phyloP scores from a whole-genome alignment of 2,329 filamentous ascomycete species.

The Stagonosporopsis chrysanthemi region DNA sequence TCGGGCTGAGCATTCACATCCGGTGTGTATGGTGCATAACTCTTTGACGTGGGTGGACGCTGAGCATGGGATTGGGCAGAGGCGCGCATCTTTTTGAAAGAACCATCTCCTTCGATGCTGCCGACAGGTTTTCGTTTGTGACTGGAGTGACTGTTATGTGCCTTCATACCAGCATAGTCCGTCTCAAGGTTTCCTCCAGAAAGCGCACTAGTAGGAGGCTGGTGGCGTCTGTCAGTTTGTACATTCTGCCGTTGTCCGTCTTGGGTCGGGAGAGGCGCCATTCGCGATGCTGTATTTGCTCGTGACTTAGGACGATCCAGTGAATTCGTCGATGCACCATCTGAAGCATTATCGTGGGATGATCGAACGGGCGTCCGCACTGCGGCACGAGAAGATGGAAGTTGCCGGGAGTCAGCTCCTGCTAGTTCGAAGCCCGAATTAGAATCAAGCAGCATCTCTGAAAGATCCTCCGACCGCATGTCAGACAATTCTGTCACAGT shows the following conservation, averaged over 20 bases:
- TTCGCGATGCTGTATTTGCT: slow-evolving; percentile 44
- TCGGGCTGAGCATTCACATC: not conserved
- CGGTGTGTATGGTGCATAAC: not conserved
- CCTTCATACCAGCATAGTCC: not conserved
- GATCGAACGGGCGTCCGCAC: not conserved
- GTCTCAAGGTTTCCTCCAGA: not conserved
- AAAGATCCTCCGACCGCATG: slow-evolving; percentile 23
- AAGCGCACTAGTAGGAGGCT: not conserved
- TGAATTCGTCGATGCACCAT: slow-evolving; percentile 16
- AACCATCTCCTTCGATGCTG: not conserved
- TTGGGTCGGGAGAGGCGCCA: slow-evolving; percentile 27
- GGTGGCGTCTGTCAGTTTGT: not conserved
- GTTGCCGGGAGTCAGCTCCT: not conserved
- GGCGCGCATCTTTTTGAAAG: not conserved
- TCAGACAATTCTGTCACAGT: slow-evolving; percentile 17
- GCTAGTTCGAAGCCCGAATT: not conserved
- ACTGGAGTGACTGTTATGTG: not conserved
- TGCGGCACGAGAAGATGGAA: not conserved
- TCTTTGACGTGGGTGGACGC: not conserved
- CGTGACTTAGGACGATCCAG: slow-evolving; percentile 36
- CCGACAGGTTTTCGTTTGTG: not conserved
- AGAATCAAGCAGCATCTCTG: slow-evolving; percentile 10
- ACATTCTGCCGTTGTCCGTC: not conserved
- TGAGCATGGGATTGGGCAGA: not conserved
- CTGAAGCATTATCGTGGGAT: slow-evolving; percentile 1